Base-by-base conservation (phyloP, 495 filamentous ascomycete species). In the Hypoxylon cercidicola region DNA sequence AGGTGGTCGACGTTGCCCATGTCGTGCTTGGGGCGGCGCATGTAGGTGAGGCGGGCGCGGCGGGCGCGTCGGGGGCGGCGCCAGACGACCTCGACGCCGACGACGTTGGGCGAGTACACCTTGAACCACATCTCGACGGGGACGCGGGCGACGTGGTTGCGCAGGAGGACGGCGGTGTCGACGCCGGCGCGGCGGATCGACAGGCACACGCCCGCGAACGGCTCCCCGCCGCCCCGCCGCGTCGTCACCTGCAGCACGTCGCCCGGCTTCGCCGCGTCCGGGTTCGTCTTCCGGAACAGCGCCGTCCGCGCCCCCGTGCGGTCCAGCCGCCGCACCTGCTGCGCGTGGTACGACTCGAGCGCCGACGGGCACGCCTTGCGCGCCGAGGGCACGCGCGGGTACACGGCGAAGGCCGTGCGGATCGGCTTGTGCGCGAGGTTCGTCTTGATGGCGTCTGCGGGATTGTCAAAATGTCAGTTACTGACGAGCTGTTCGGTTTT, bases 121-220 rank as follows among this genome's bases (percentile, higher is more conserved):
- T 98, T 99, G 73, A 89, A 91, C 85, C 92, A 97, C 92, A 97
- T 93, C 86, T 99, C 95, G n/a, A 97, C 93, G 45, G 92, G 91
- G 5, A 95, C 85, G 53, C 89, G 83, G 41, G 87, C 88, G 53
- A 99, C 74, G 64, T 93, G 86, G 69, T 93, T 93, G 21, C 95
- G 83, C 52, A 99, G 81, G 61, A 97, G 75, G 41, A 98, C 85
- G 1, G 88, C 89, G 5, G 92, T 94, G 75, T 99, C 95, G 20
- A 96, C 83, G 62, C 93, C 93, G 5, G 86, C 85, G 34, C 93
- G 82, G 23, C 93, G 88, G 72, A 98, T 94, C 66, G 88, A 90
- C 68, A 99, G 74, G 62, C 88, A 89, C 10, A 96, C 90, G 25
- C 95, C 95, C 12, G 92, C 83, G 75, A 97, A 97, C 0, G 95